phyloP scores from a whole-genome alignment of 345 rosid species.

The Leavenworthia alabamica region DNA sequence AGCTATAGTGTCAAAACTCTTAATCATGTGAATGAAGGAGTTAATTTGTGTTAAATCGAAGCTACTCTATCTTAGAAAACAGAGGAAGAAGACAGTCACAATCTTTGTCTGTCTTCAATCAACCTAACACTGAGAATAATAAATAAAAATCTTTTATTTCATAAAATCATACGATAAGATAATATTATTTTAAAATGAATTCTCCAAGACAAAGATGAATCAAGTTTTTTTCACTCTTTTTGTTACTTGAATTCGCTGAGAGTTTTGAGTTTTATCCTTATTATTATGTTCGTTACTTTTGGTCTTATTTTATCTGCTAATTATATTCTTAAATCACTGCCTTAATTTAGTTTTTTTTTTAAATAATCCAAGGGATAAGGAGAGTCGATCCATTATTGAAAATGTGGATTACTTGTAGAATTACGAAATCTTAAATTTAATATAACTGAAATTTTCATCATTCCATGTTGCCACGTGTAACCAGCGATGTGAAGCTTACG shows the following conservation, averaged over 20 bases:
- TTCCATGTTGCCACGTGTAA: background rate
- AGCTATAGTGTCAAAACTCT: background rate
- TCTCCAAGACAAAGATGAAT: too few species aligned
- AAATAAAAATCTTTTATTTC: slow-evolving; percentile 7
- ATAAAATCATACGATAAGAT: slow-evolving; percentile 14
- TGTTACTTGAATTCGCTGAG: background rate
- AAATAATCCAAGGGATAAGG: background rate
- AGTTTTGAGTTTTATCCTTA: background rate
- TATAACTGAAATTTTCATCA: background rate
- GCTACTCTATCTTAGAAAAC: too few species aligned
- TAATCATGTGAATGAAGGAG: background rate
- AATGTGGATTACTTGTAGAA: too few species aligned
- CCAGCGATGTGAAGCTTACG: slow-evolving; percentile 31
- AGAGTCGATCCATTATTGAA: background rate
- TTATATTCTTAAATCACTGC: too few species aligned
- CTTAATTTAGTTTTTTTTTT: too few species aligned
- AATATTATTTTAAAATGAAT: too few species aligned
- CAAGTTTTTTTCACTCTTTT: background rate
- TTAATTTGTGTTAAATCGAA: background rate
- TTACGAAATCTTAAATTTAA: too few species aligned
- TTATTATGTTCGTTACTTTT: background rate
- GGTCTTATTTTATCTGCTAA: background rate
- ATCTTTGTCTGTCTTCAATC: background rate
- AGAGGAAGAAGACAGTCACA: slow-evolving; percentile 1
- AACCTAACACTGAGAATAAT: slow-evolving; percentile 6